These are phyloP conservation scores for Botrytis pseudocinerea DNA, from an alignment of 2,329 filamentous ascomycete genomes.

Conservation along the genomic window DNA sequence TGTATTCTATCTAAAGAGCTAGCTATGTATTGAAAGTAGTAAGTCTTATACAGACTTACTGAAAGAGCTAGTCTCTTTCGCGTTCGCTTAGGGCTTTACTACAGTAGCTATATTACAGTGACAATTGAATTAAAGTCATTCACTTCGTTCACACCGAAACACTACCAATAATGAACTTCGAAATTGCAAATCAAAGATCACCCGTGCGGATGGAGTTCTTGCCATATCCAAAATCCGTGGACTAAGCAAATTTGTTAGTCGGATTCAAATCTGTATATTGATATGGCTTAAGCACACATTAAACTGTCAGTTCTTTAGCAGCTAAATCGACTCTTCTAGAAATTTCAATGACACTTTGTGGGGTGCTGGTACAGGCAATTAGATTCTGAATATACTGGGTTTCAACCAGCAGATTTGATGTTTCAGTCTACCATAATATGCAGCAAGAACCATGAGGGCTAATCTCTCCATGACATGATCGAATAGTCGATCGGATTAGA, in stretches of 20 bases:
- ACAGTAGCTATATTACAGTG: too few species aligned
- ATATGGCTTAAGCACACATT: slow-evolving; percentile 19
- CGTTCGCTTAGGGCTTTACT: too few species aligned
- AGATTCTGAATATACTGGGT: not conserved
- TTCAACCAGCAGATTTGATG: slow-evolving; percentile 22
- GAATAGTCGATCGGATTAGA: not conserved
- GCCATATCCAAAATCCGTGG: slow-evolving; percentile 33
- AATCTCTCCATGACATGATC: slow-evolving; percentile 9
- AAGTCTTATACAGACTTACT: too few species aligned
- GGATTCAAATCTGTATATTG: not conserved
- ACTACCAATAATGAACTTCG: not conserved
- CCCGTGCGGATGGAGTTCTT: slow-evolving; percentile 46
- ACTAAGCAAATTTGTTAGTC: not conserved
- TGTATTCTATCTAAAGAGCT: too few species aligned
- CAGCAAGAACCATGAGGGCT: slow-evolving; percentile 6
- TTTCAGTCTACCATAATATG: slow-evolving; percentile 18
- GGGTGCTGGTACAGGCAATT: slow-evolving; percentile 3
- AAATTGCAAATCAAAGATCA: not conserved
- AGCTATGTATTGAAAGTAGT: too few species aligned
- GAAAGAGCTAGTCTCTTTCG: too few species aligned
- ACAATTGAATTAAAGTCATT: too few species aligned
- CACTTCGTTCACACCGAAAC: not conserved
- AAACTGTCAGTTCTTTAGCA: slow-evolving; percentile 19
- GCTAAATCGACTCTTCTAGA: slow-evolving; percentile 3
- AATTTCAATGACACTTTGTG: slow-evolving; percentile 14